phyloP scores from a whole-genome alignment of 495 filamentous ascomycete genomes.

The Penicillium longicatenatum region DNA sequence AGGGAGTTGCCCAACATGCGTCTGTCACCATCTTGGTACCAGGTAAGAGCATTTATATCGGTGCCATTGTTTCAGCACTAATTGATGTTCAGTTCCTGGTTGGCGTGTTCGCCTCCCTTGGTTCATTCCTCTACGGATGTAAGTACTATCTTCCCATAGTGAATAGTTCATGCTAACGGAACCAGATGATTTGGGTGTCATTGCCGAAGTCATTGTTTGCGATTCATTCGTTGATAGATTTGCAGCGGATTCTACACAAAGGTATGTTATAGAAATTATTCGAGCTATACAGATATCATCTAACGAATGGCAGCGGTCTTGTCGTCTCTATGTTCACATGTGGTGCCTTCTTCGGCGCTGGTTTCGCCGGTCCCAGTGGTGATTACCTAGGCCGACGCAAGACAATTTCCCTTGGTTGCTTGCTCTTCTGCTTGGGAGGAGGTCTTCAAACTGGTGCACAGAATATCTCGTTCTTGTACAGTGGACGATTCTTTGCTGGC shows the following conservation, averaged over 20 bases:
- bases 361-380: constrained; percentile 39
- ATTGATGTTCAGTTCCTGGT: constrained; percentile 53
- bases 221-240: constrained; percentile 54
- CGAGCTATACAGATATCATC: background rate
- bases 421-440: constrained; percentile 48
- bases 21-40: constrained; percentile 57
- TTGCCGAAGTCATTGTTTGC: constrained; percentile 59
- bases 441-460: constrained; percentile 44
- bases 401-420: constrained; percentile 46
- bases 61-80: background rate
- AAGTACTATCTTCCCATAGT: constrained; percentile 5
- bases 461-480: constrained; percentile 39
- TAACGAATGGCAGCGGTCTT: constrained; percentile 48
- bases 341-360: constrained; percentile 46
- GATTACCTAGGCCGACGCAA: constrained; percentile 43
- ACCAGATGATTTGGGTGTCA: constrained; percentile 56
- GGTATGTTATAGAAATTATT: constrained; percentile 32
- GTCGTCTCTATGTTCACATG: constrained; percentile 69
- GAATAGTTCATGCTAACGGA: constrained; percentile 12
- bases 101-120: constrained; percentile 63
- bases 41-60: constrained; percentile 33
- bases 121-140: constrained; percentile 62
- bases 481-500: constrained; percentile 47
- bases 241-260: constrained; percentile 53
- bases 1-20: constrained; percentile 40